Evolutionary conservation across 2,329 filamentous ascomycete species (phyloP).

Genomic region (Cylindrodendrum hubeiense): DNA sequence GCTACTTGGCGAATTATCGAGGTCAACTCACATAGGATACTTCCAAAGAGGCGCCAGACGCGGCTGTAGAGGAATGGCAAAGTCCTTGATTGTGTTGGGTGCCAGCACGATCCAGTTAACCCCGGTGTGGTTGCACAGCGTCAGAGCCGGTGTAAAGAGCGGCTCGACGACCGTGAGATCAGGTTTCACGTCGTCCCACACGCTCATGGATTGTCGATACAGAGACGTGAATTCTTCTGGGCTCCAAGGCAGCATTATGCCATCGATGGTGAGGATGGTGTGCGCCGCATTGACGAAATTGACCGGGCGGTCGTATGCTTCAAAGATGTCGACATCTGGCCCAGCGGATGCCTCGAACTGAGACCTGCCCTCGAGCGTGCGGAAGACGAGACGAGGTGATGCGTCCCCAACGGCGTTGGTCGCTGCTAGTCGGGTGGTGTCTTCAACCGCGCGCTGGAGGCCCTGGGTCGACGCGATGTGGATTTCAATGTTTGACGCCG

Average conservation of each 20-base stretch:
- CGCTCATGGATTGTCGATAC: background rate
- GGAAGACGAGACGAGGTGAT: background rate
- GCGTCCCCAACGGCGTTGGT: background rate
- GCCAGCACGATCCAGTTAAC: slow-evolving; percentile 10
- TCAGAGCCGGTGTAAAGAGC: slow-evolving; percentile 14
- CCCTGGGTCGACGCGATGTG: slow-evolving; percentile 8
- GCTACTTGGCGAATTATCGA: background rate
- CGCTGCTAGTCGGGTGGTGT: background rate
- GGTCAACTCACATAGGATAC: background rate
- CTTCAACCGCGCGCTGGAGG: background rate
- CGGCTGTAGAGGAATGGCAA: slow-evolving; percentile 10
- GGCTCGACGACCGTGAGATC: slow-evolving; percentile 11
- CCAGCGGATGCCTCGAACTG: slow-evolving; percentile 9
- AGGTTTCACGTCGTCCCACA: background rate
- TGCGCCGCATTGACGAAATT: slow-evolving; percentile 8
- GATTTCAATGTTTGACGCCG: background rate
- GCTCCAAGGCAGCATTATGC: slow-evolving; percentile 11
- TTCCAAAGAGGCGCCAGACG: slow-evolving; percentile 11
- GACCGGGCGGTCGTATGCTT: slow-evolving; percentile 2
- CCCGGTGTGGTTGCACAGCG: slow-evolving; percentile 6
- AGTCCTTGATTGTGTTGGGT: slow-evolving; percentile 21
- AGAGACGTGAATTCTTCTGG: slow-evolving; percentile 4
- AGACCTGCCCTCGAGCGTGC: background rate
- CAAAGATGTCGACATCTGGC: slow-evolving; percentile 4
- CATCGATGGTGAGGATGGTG: slow-evolving; percentile 8